A percentile compares a stretch with the other conserved stretches of the same genome.
Evolutionary conservation across 2,329 filamentous ascomycete species (phyloP).

Genomic region (Ampelomyces quisqualis): DNA sequence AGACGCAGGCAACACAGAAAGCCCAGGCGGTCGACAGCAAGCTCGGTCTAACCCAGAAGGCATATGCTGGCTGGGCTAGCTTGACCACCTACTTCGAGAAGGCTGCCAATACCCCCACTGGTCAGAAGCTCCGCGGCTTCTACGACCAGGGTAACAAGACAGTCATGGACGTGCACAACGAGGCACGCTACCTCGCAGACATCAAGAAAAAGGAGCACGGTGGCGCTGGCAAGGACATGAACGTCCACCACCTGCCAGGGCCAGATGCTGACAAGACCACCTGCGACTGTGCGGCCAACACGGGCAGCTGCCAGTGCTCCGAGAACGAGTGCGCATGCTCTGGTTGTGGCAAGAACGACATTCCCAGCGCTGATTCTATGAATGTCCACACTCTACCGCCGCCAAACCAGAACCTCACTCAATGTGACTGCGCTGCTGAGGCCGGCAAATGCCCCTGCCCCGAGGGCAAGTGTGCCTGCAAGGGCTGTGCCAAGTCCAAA

Average conservation of each 20-base stretch:
- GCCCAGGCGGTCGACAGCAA: slow-evolving; percentile 80
- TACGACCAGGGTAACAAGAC: slow-evolving; percentile 84
- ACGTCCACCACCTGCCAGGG: slow-evolving; percentile 3
- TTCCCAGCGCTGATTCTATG: slow-evolving; percentile 40
- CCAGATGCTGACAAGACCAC: slow-evolving; percentile 6
- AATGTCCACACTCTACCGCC: slow-evolving; percentile 40
- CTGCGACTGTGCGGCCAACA: slow-evolving; percentile 4
- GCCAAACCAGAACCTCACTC: slow-evolving; percentile 45
- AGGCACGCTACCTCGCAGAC: slow-evolving; percentile 84
- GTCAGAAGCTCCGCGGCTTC: slow-evolving; percentile 83
- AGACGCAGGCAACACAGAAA: slow-evolving; percentile 84
- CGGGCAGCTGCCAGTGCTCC: slow-evolving; percentile 5
- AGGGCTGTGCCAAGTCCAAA: slow-evolving; percentile 47
- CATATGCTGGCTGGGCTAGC: slow-evolving; percentile 65
- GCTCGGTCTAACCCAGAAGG: slow-evolving; percentile 77
- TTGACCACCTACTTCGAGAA: slow-evolving; percentile 92
- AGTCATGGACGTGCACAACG: slow-evolving; percentile 88
- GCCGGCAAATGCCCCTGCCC: slow-evolving; percentile 49
- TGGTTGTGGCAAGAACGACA: slow-evolving; percentile 11
- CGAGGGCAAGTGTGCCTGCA: slow-evolving; percentile 51
- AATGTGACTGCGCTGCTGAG: slow-evolving; percentile 52
- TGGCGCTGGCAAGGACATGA: background rate
- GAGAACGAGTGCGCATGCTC: slow-evolving; percentile 5
- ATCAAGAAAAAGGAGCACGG: slow-evolving; percentile 63
- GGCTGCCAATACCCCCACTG: slow-evolving; percentile 81